phyloP scores from a whole-genome alignment of 257 asterid genomes.

The Solanum sitiens region DNA sequence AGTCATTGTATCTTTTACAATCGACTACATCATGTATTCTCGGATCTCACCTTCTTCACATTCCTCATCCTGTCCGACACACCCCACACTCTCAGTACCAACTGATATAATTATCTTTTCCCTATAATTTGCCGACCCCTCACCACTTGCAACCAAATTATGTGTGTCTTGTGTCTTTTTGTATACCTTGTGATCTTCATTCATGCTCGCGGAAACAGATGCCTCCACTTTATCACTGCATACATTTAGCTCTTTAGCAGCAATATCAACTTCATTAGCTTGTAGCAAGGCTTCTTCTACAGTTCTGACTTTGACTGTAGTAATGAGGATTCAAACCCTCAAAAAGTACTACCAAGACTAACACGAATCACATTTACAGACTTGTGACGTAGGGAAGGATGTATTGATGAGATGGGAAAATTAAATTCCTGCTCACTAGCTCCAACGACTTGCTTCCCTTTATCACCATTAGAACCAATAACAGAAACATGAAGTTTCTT shows the following conservation, averaged over 20 bases:
- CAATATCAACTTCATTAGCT: too few species aligned
- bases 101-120: slow-evolving; percentile 29
- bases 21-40: slow-evolving; percentile 26
- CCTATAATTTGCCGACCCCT: slow-evolving; percentile 26
- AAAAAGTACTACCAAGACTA: not conserved
- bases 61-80: slow-evolving; percentile 4
- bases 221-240: not conserved
- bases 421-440: too few species aligned
- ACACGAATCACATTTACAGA: too few species aligned
- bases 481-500: slow-evolving; percentile 12
- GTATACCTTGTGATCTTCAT: slow-evolving; percentile 10
- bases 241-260: too few species aligned
- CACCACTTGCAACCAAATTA: slow-evolving; percentile 16
- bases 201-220: not conserved
- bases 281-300: slow-evolving; percentile 17
- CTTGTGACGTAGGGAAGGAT: too few species aligned
- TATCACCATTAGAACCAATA: too few species aligned
- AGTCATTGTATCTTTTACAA: not conserved
- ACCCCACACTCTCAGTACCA: slow-evolving; percentile 10
- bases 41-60: slow-evolving; percentile 84
- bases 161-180: slow-evolving; percentile 12
- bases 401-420: too few species aligned
- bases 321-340: slow-evolving; percentile 20
- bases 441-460: too few species aligned
- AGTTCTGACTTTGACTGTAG: slow-evolving; percentile 38